Evolutionary conservation across 352 stramenopile genomes (phyloP).

Genomic region (Globisporangium recalcitrans): DNA sequence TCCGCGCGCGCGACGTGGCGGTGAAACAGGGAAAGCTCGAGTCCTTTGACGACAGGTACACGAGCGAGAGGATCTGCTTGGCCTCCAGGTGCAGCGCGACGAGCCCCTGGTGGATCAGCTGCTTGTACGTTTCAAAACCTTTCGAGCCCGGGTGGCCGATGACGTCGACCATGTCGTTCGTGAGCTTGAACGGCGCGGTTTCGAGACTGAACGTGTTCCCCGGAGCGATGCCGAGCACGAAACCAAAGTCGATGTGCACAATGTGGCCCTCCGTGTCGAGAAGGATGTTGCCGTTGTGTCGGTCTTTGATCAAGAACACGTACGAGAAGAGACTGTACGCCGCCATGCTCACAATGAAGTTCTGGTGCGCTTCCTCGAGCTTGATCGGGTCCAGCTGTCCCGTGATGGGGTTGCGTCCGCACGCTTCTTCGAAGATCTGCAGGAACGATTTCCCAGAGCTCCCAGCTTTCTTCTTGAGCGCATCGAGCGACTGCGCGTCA

Average conservation of each 20-base stretch:
- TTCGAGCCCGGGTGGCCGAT: conserved; percentile 76
- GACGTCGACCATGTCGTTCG: conserved; percentile 94
- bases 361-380: conserved; percentile 80
- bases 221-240: conserved; percentile 96
- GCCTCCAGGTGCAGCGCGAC: conserved; percentile 91
- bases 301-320: conserved; percentile 96
- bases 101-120: conserved; percentile 90
- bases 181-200: conserved; percentile 97
- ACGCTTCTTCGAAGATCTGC: conserved; percentile 50
- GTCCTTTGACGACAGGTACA: conserved; percentile 88
- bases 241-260: conserved; percentile 99
- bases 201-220: conserved; percentile 96
- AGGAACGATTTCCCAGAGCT: conserved; percentile 25
- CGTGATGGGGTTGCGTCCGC: conserved; percentile 34
- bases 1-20: conserved; percentile 29
- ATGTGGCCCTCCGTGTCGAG: conserved; percentile 93
- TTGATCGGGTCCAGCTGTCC: conserved; percentile 34
- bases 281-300: conserved; percentile 98
- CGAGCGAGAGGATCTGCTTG: conserved; percentile 88
- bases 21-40: conserved; percentile 94
- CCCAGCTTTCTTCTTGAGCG: conserved; percentile 89
- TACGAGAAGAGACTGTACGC: conserved; percentile 97
- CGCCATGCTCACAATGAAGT: conserved; percentile 94
- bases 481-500: conserved; percentile 94
- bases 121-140: conserved; percentile 90